Evolutionary conservation across 1,284 basidiomycete species (phyloP).

Genomic region (Earliella scabrosa): DNA sequence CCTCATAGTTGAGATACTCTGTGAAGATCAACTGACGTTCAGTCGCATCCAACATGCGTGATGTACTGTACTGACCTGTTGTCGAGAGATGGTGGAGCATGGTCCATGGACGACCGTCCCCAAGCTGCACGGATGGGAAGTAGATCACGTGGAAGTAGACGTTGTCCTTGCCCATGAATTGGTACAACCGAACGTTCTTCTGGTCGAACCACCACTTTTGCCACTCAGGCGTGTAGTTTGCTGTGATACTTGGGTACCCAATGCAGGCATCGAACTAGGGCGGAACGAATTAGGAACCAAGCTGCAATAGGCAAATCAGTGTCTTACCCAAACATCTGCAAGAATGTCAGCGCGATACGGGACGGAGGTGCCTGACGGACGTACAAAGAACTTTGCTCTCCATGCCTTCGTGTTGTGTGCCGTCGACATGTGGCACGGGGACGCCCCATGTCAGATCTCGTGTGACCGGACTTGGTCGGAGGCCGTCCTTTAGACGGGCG

Average conservation of each 20-base stretch:
- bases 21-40: neutral
- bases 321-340: conserved; percentile 83
- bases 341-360: conserved; percentile 11
- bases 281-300: conserved; percentile 5
- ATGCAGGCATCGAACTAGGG: conserved; percentile 94
- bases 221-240: conserved; percentile 95
- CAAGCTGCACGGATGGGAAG: conserved; percentile 91
- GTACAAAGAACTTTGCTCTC: conserved; percentile 95
- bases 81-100: conserved; percentile 94
- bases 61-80: conserved; percentile 63
- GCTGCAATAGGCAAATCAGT: no score
- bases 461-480: conserved; percentile 91
- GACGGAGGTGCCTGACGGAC: no score
- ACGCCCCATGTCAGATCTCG: conserved; percentile 98
- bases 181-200: conserved; percentile 90
- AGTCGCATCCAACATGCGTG: neutral
- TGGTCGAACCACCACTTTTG: conserved; percentile 98
- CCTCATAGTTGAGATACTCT: conserved; percentile 99
- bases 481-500: conserved; percentile 85
- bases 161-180: conserved; percentile 99
- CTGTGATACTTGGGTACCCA: conserved; percentile 98
- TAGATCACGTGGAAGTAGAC: conserved; percentile 99
- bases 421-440: conserved; percentile 79
- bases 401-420: conserved; percentile 82
- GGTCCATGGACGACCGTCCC: conserved; percentile 93